phyloP scores from a whole-genome alignment of 2,329 filamentous ascomycete genomes.

The Alternaria metachromatica region DNA sequence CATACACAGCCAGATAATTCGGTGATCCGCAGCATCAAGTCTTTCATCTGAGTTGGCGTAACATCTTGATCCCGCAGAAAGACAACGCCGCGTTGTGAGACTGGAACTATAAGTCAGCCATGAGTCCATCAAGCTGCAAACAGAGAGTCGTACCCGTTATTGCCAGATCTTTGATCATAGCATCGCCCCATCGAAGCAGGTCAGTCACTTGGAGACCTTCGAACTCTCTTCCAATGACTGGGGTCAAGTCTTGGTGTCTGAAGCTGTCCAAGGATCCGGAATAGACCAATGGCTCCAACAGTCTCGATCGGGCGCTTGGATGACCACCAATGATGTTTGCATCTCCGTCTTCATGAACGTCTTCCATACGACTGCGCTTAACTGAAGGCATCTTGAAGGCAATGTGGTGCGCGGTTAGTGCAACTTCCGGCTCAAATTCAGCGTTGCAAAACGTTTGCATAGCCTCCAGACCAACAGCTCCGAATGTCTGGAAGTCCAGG shows the following conservation, averaged over 20 bases:
- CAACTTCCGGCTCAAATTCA: not conserved
- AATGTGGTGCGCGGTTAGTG: not conserved
- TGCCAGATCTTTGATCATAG: conserved; percentile 49
- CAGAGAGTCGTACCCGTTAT: conserved; percentile 62
- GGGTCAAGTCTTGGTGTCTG: conserved; percentile 54
- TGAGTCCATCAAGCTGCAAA: not conserved
- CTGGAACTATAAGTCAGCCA: conserved; percentile 45
- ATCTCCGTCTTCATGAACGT: conserved; percentile 8
- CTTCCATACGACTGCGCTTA: conserved; percentile 19
- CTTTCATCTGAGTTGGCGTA: conserved; percentile 67
- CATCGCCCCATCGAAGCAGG: conserved; percentile 44
- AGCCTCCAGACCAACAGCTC: not conserved
- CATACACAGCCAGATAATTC: conserved; percentile 61
- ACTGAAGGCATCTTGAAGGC: conserved; percentile 29
- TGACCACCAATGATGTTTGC: conserved; percentile 28
- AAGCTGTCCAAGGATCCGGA: conserved; percentile 33
- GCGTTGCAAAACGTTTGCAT: not conserved
- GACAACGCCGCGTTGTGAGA: conserved; percentile 72
- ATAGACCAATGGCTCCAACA: conserved; percentile 29
- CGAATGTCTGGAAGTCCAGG: not conserved
- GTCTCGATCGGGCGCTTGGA: conserved; percentile 27
- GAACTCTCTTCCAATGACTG: conserved; percentile 60
- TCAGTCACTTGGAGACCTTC: conserved; percentile 41
- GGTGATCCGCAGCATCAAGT: conserved; percentile 66
- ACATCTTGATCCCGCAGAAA: conserved; percentile 69